Base-by-base conservation (phyloP, 2,329 filamentous ascomycete genomes). In the Hymenoscyphus scutula region DNA sequence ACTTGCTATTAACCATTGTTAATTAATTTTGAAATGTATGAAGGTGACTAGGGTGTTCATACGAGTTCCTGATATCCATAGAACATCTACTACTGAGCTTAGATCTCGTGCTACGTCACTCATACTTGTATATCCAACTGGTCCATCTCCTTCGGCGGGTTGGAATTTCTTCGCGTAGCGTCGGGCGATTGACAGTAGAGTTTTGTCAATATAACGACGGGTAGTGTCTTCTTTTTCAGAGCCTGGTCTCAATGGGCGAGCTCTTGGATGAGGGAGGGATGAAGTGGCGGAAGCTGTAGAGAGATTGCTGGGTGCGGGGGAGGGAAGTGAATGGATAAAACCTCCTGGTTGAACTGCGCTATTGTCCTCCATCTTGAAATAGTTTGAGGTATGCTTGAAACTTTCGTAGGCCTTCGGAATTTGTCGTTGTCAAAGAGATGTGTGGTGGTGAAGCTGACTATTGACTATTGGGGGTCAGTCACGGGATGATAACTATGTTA, bases 41-140 rank as follows among this genome's bases (percentile, higher is more conserved):
- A 25, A 10, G 30, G 37, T 23, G 15, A 55, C 8, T 51, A 23
- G 8, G 51, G 32, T 51, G 11, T 8, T 81, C 90, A 74, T 80
- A 92, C 92, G 92, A 25, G 93, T 97, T 10, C 90, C 91, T 32
- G 88, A 91, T 25, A 91, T 83, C 94, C 94, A 98, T 5, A 97
- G 77, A 7, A 96, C 83, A 74, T 96, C 89, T 17, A 96, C 77
- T 13, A 97, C 74, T 5, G 82, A 81, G 61, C 93, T 89, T 0
- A 96, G 76, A 71, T 97, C 92, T 62, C 79, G 84, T 60, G 86
- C 91, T 4, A 92, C 83, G 71, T 74, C 68, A 51, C 54, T 64
- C 66, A 73, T 70, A 53, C 81, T 67, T 91, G 89, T 1, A 96
- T 78, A 73, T 94, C 92, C 66, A 78, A 83, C 65, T 93, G 88